Evolutionary conservation across 257 asterid species (phyloP), one percentile per base, ranked within the genome.

Genomic region (Solanum raphanifolium): DNA sequence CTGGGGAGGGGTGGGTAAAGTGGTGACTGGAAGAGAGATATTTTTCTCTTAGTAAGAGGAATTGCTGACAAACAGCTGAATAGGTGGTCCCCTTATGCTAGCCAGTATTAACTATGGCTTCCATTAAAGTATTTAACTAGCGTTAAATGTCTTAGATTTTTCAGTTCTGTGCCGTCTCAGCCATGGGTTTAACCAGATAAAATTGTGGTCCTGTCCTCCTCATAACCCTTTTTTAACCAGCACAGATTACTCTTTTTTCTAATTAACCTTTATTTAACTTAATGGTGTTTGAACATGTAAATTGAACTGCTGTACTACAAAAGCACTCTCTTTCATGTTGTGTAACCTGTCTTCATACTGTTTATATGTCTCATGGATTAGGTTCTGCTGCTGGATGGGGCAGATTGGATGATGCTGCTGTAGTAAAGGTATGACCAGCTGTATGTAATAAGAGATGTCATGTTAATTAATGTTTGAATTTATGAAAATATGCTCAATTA

Each of bases 331-430:
- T 18, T 18, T 82, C 86, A 82, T 82, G 69, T 3, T 48, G 18
- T 82, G 69, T 82, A 46, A 82, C 60, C 43, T 82, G 43, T 48
- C 4, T 82, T 82, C 43, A 9, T 48, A 20, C 41, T 48, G 38
- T 18, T 46, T 6, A 58, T 9, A 58, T 58, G 11, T 58, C 66
- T 58, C 27, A 58, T 20, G 66, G 87, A 78, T 86, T 92, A 97
- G 99, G 99, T 91, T 97, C 99, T 35, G 98, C 99, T 88, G 96
- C 98, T 88, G 99, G 99, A 89, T 97, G 99, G 99, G 99, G 99
- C 36, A 94, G 95, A 83, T 90, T 97, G 74, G 99, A 97, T 89
- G 99, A 97, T 94, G 91, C 98, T 71, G 95, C 95, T 73, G 98
- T 97, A 83, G 99, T 97, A 38, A 97, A 97, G 99, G 99, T 97